A percentile compares a stretch with the other conserved stretches of the same genome.
phyloP scores from a whole-genome alignment of 2,329 filamentous ascomycete genomes.

The Xylariomycetidae sp. region DNA sequence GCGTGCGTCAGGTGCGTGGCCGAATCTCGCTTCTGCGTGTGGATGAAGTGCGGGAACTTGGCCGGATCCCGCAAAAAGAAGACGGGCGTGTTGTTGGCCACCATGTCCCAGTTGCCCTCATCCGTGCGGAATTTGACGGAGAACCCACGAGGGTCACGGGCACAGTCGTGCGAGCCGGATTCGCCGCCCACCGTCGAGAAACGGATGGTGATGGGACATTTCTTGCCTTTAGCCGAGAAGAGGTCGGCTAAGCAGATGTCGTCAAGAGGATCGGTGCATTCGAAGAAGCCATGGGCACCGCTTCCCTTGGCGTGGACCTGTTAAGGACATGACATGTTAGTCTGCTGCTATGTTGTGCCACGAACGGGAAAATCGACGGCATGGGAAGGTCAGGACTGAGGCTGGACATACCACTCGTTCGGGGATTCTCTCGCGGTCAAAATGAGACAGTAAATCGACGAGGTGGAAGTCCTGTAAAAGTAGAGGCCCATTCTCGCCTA shows the following conservation, averaged over 20 bases:
- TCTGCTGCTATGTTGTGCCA: too few relatives aligned
- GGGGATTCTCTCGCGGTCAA: conserved; percentile 21
- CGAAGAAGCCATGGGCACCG: conserved; percentile 26
- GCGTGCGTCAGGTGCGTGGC: conserved; percentile 53
- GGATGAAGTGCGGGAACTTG: conserved; percentile 69
- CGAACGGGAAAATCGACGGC: too few relatives aligned
- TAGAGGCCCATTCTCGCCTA: conserved; percentile 19
- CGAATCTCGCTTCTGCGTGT: conserved; percentile 70
- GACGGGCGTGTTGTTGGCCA: conserved; percentile 67
- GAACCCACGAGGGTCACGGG: conserved; percentile 65
- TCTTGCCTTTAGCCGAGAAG: conserved; percentile 59
- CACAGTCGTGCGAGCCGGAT: conserved; percentile 40
- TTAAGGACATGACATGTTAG: too few relatives aligned
- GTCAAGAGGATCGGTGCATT: conserved; percentile 39
- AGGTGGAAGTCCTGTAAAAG: conserved; percentile 24
- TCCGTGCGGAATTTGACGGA: conserved; percentile 68
- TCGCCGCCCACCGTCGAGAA: conserved; percentile 75
- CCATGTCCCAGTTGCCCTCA: conserved; percentile 68
- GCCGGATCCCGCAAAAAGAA: conserved; percentile 71
- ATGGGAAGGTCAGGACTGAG: too few relatives aligned
- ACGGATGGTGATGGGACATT: conserved; percentile 59
- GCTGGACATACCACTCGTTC: conserved; percentile 19
- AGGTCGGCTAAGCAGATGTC: conserved; percentile 42
- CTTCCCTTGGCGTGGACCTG: conserved; percentile 17
- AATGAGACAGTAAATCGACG: conserved; percentile 23